Evolutionary conservation across 192 early-diverging fungal species (phyloP).

Genomic region (Coemansia sp.): DNA sequence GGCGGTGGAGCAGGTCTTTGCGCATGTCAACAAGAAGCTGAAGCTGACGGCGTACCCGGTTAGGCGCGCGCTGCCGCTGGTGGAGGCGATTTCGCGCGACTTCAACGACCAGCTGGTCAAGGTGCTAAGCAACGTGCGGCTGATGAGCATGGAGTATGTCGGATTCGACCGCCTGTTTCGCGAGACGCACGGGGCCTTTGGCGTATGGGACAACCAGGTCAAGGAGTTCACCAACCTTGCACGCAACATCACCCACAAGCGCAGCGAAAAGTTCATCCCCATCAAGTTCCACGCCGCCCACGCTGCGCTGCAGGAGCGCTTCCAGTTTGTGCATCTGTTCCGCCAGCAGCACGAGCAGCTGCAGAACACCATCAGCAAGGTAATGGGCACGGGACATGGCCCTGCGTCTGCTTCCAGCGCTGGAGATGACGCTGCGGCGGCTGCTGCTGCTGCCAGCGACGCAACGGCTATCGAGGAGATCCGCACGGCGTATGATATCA

Average conservation of each 20-base stretch:
- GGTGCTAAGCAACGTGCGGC: constrained; percentile 79
- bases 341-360: constrained; percentile 97
- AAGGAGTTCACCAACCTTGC: constrained; percentile 96
- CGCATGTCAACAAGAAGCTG: constrained; percentile 96
- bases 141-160: constrained; percentile 92
- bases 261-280: constrained; percentile 90
- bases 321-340: constrained; percentile 88
- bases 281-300: constrained; percentile 95
- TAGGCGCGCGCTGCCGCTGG: constrained; percentile 86
- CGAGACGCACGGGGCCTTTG: constrained; percentile 85
- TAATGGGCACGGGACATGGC: constrained; percentile 65
- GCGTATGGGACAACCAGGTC: constrained; percentile 90
- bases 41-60: constrained; percentile 92
- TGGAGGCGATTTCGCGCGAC: constrained; percentile 93
- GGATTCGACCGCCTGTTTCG: constrained; percentile 87
- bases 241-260: constrained; percentile 90
- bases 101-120: constrained; percentile 89
- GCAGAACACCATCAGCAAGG: constrained; percentile 91
- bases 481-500: constrained; percentile 82
- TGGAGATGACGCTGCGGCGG: constrained; percentile 5
- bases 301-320: constrained; percentile 88
- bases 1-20: constrained; percentile 82
- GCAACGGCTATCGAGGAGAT: constrained; percentile 89
- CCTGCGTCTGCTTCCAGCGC: too few species aligned
- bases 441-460: constrained; percentile 48